A percentile compares a stretch with the other conserved stretches of the same genome.
Evolutionary conservation across 2,329 filamentous ascomycete genomes (phyloP).

Genomic region (Diaporthe sp.): DNA sequence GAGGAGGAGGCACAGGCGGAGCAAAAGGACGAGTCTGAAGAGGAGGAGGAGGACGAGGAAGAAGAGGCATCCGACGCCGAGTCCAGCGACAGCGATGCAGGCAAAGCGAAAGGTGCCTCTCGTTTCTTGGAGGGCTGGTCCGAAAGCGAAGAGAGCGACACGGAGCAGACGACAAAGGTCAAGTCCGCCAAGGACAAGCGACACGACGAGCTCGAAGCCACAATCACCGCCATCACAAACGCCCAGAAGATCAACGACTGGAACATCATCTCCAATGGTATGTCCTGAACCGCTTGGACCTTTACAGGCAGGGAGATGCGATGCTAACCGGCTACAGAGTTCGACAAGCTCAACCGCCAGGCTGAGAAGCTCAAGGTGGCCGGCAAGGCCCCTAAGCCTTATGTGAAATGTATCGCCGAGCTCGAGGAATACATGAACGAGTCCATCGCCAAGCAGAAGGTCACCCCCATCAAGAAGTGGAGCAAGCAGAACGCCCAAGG

Average conservation of each 20-base stretch:
- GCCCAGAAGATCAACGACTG: constrained; percentile 98
- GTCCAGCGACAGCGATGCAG: constrained; percentile 70
- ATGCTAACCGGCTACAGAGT: constrained; percentile 68
- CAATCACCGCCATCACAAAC: constrained; percentile 93
- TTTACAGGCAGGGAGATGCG: too few relatives aligned
- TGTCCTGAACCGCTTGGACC: constrained; percentile 44
- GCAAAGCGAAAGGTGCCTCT: constrained; percentile 76
- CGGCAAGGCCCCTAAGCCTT: constrained; percentile 86
- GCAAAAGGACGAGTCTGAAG: constrained; percentile 62
- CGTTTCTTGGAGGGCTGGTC: constrained; percentile 81
- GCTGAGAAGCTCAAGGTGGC: constrained; percentile 81
- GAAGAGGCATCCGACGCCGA: constrained; percentile 61
- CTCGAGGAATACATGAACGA: constrained; percentile 96
- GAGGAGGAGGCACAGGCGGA: constrained; percentile 75
- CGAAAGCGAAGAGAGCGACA: constrained; percentile 87
- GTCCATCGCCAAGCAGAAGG: constrained; percentile 94
- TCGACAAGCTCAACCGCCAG: constrained; percentile 93
- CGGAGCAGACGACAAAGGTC: constrained; percentile 85
- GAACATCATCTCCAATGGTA: constrained; percentile 90
- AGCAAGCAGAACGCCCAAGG: constrained; percentile 94
- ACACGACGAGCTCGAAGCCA: constrained; percentile 90
- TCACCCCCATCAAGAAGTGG: constrained; percentile 97
- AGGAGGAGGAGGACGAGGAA: constrained; percentile 63
- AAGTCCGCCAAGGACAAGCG: constrained; percentile 99
- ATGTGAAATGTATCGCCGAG: constrained; percentile 92